Conservation (phyloP, 805 yeast species). For the Ogataea nakhonphanomensis region DNA sequence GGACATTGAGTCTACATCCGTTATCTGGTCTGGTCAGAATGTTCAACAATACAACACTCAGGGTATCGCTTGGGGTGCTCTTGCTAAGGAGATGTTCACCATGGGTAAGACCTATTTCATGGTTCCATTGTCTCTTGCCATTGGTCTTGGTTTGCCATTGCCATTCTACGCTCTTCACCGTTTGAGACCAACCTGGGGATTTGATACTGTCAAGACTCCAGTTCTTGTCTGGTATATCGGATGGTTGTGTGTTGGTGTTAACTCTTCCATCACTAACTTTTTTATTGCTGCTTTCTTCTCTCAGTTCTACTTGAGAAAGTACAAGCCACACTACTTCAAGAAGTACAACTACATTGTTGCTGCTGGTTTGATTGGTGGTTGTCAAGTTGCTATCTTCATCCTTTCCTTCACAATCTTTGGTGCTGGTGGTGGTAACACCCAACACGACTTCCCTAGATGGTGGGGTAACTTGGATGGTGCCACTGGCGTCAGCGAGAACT, state of each 20-base stretch:
- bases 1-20: constrained; percentile 31
- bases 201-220: constrained; percentile 26
- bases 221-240: constrained; percentile 33
- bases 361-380: constrained; percentile 49
- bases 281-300: constrained; percentile 28
- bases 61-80: constrained; percentile 35
- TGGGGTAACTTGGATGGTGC: constrained; percentile 30
- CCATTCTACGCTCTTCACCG: constrained; percentile 31
- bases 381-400: constrained; percentile 32
- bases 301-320: constrained; percentile 26
- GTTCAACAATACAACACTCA: constrained; percentile 35
- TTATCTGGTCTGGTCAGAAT: constrained; percentile 35
- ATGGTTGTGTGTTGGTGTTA: constrained; percentile 33
- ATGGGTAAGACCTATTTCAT: constrained; percentile 30
- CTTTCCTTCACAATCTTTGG: constrained; percentile 33
- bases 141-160: constrained; percentile 29
- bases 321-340: constrained; percentile 29
- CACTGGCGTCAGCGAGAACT: constrained; percentile 15
- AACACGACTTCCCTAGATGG: constrained; percentile 31
- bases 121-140: constrained; percentile 29
- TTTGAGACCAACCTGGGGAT: constrained; percentile 30
- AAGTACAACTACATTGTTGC: constrained; percentile 50
- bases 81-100: constrained; percentile 32
- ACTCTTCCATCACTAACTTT: constrained; percentile 30
- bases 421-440: constrained; percentile 30